Evolutionary conservation across 306 rosid genomes (phyloP), one percentile per base, ranked within the genome.

Genomic region (Carpinus viminea): DNA sequence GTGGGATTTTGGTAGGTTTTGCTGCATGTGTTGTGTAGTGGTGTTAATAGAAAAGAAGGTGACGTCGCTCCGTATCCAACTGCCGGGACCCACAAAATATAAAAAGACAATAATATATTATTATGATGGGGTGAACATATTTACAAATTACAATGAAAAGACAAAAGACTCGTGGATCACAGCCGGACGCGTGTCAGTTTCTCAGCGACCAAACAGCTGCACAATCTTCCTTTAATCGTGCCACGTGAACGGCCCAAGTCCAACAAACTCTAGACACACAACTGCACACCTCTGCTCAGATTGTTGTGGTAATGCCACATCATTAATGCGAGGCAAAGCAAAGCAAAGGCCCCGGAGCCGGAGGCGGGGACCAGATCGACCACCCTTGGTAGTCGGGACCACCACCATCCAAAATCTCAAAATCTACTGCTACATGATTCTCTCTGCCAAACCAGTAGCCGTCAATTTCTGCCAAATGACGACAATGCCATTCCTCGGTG

Each of bases 341-440:
- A 24, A 24, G 26, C 26, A 24, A 1, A 24, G 26, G 26, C 26
- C 26, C 26, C 26, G 26, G 26, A 24, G 26, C 26, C 26, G 26
- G 26, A 24, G 26, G 26, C 0, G 26, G 26, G 26, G 26, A 24
- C 26, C 26, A 24, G 26, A 24, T 24, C 57, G 21, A 76, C 72
- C 71, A 72, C 79, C 51, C 74, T 43, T 41, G 51, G 28, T 54
- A 48, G 38, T 18, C 3, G 64, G 83, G 75, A 71, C 78, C 84
- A 64, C 52, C 75, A 16, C 55, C 53, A 4, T 20, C 8, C 31
- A 41, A 77, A 74, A 78, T 77, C 72, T 53, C 70, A 34, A 84
- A 78, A 85, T 78, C 85, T 62, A 41, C 81, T 85, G 85, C 76
- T 72, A 70, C 87, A 60, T 74, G 88, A 81, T 77, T 78, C 85